Evolutionary conservation across 164 flowering plant species (phyloP), one percentile per base, ranked within the genome.

Genomic region (Dillenia suffruticosa): DNA sequence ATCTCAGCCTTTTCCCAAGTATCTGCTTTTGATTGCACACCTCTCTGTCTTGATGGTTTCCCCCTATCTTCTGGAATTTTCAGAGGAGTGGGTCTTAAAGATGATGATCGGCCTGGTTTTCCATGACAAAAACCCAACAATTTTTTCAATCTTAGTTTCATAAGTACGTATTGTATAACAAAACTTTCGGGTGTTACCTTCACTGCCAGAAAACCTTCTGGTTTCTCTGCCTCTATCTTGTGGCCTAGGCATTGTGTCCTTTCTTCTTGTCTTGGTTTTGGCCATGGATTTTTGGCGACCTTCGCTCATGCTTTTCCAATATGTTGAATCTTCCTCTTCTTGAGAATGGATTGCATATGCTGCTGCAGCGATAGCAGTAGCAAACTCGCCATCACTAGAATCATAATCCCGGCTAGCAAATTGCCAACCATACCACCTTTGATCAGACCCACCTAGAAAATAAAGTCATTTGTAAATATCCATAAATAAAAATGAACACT

Each of bases 1-100:
- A 81, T 59, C 75, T 77, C 65, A 59, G 73, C 70, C 68, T 62
- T 76, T 74, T 88, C 92, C 94, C 95, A 88, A 48, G 77, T 68
- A 59, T 80, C 81, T 59, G 81, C 86, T 76, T 64, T 70, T 56
- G 72, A 59, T 54, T 70, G 72, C 45, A 11, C 53, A 49, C 10
- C 44, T 9, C 58, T 55, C 2, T 43, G 24, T 59, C 52, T 44
- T 46, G 56, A 12, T 61, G 67, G 44, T 49, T 14, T 56, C 47
- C 61, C 66, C 9, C n/a, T 62, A 8, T 22, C 68, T 19, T 43
- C 56, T 49, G 58, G 54, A 49, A 54, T 22, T 52, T 60, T 54
- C 10, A 62, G 46, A 51, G 61, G 49, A 40, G 46, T 16, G 17
- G 72, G 68, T 13, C 63, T 62, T 46, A 11, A 7, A 10, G 58